Base-by-base conservation (phyloP, 2,329 filamentous ascomycete genomes). In the Fusarium caatingaense region DNA sequence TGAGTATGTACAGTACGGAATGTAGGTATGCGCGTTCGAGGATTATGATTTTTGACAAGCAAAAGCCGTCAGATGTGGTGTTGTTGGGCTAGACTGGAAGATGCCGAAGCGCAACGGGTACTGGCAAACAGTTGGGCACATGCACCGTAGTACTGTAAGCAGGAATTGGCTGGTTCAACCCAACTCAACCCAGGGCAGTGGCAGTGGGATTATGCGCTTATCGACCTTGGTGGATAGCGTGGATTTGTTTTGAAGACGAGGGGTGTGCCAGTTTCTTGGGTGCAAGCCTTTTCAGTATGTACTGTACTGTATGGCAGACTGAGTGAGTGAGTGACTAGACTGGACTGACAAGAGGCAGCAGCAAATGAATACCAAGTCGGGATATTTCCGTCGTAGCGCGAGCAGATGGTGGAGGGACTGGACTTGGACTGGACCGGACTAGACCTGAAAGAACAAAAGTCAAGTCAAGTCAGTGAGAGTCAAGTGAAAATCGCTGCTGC, bases 301-400 rank as follows among this genome's bases (percentile, higher is more conserved):
- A 30, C 23, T n/a, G 27, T 20, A 41, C n/a, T 16, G 37, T 42
- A 51, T 34, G 15, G 20, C 25, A 65, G n/a, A 51, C 21, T 32
- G 56, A 18, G 18, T 18, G 20, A 23, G 27, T 25, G 20, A 44
- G 45, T 42, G 44, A 30, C 12, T 30, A 18, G 34, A 37, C 34
- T 37, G 34, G 34, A 37, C 32, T 37, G 32, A 37, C 34, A n/a
- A 37, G 34, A 37, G 18, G 34, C 18, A 37, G 34, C 34, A 64
- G 49, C 51, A 57, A 56, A 71, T 53, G 56, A 66, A 47, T 53
- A 56, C 56, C 68, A 62, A 77, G 74, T 78, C 76, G 76, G 77
- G 71, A 72, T 77, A 75, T 79, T 78, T 78, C 75, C 74, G 74
- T 75, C 56, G 72, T 76, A 76, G 75, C 73, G 74, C 60, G 65